A percentile compares a stretch with the other conserved stretches of the same genome.
phyloP scores from a whole-genome alignment of 2,329 filamentous ascomycete species.

The Penicillium thymicola region DNA sequence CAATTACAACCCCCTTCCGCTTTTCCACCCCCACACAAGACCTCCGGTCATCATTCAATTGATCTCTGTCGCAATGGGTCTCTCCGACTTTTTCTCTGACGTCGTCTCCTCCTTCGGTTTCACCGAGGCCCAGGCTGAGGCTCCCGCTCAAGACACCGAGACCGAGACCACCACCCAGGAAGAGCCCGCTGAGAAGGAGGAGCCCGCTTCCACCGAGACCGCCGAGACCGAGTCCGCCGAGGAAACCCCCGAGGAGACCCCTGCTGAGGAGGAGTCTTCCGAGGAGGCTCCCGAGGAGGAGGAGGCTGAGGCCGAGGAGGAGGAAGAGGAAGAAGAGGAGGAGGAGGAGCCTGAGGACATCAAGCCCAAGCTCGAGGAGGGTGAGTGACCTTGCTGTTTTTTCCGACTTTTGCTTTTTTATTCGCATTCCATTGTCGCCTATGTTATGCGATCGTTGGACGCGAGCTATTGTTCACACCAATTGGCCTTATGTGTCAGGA shows the following conservation, averaged over 20 bases:
- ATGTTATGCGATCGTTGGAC: background rate
- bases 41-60: conserved; percentile 33
- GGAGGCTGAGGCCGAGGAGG: conserved; percentile 56
- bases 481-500: background rate
- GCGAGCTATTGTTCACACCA: conserved; percentile 3
- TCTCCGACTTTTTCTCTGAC: conserved; percentile 63
- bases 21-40: conserved; percentile 21
- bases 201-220: conserved; percentile 29
- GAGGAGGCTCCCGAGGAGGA: conserved; percentile 55
- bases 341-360: conserved; percentile 80
- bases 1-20: conserved; percentile 31
- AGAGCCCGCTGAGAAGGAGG: conserved; percentile 40
- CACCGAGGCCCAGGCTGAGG: conserved; percentile 59
- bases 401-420: background rate
- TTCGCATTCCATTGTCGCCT: background rate
- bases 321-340: conserved; percentile 72
- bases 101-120: conserved; percentile 64
- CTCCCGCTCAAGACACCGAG: conserved; percentile 52
- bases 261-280: conserved; percentile 47
- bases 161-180: conserved; percentile 45
- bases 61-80: conserved; percentile 52
- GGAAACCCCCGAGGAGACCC: conserved; percentile 48
- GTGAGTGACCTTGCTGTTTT: conserved; percentile 56
- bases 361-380: conserved; percentile 86
- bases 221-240: conserved; percentile 34